Evolutionary conservation across 345 rosid genomes (phyloP), one percentile per base, ranked within the genome.

Genomic region (Eucalyptus coolabah): DNA sequence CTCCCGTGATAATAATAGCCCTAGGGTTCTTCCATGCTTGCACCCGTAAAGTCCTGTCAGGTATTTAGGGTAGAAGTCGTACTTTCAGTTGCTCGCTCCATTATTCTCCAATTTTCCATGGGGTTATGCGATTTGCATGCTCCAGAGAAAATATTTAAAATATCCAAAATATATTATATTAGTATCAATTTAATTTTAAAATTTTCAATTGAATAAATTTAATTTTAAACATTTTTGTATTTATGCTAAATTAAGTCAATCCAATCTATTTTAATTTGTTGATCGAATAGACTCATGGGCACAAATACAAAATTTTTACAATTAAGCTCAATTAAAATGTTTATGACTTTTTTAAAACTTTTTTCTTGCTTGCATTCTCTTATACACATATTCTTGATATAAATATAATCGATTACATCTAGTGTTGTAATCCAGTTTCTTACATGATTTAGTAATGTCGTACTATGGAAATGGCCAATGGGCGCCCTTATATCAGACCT

Each of bases 131-230:
- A 18, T 72, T 72, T 34, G 82, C 82, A 5, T 11, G 14, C 4
- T 5, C 30, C 16, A 51, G 0, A 51, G 23, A 51, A 51, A 18
- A 51, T 51, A 51, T 51, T 2, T 6, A 3, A 18, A 51, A 14
- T 17, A 51, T 17, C 2, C 4, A 3, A 51, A 51, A 51, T 51
- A 51, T 51, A 51, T 51, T 51, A 51, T 51, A 18, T 51, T 17
- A 51, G 1, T 51, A 0, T 18, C 1, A 3, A 17, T 7, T 18
- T 17, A 51, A 6, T 50, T 6, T 51, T 3, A 17, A 51, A 51
- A 0, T 1, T 51, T 17, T 51, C 2, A 17, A 51, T 16, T 6
- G 1, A 51, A 51, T 3, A 51, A 17, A 51, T 51, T 51, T 51
- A 51, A 0, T 17, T 51, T 17, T 3, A 51, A 51, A 17, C 2